phyloP scores from a whole-genome alignment of 176 grass and related monocot species.

The Zea luxurians region DNA sequence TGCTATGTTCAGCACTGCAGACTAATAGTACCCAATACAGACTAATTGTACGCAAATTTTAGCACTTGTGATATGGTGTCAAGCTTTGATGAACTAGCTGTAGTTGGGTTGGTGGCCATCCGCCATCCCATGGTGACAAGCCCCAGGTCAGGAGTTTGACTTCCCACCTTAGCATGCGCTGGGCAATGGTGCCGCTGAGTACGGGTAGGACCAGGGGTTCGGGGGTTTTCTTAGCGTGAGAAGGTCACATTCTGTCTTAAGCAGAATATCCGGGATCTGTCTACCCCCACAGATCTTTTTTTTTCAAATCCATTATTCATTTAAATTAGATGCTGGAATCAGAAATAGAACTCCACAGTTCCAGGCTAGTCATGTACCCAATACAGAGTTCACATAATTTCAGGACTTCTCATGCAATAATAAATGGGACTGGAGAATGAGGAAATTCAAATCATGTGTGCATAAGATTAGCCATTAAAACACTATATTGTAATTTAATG shows the following conservation, averaged over 20 bases:
- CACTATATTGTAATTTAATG: slow-evolving; percentile 10
- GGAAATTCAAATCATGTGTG: background rate
- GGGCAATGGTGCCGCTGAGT: no score
- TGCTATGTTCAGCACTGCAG: background rate
- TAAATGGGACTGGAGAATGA: slow-evolving; percentile 17
- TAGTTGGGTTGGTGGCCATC: no score
- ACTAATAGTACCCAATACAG: background rate
- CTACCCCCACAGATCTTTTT: no score
- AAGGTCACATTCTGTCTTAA: no score
- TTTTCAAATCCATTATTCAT: background rate
- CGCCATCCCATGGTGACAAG: no score
- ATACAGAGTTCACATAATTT: slow-evolving; percentile 12
- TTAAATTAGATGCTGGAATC: slow-evolving; percentile 6
- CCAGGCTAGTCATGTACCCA: background rate
- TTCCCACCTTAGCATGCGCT: no score
- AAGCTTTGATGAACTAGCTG: slow-evolving; percentile 10
- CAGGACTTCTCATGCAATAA: background rate
- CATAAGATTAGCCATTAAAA: slow-evolving; percentile 22
- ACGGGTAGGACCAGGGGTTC: no score
- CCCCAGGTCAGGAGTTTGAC: no score
- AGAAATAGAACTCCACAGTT: slow-evolving; percentile 6
- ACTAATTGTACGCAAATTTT: background rate
- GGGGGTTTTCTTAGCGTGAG: no score
- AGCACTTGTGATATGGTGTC: background rate
- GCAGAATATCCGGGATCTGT: no score